A percentile compares a stretch with the other conserved stretches of the same genome.
These are phyloP conservation scores for Coemansia sp. DNA, from an alignment of 192 early-diverging fungal species.

Conservation along the genomic window DNA sequence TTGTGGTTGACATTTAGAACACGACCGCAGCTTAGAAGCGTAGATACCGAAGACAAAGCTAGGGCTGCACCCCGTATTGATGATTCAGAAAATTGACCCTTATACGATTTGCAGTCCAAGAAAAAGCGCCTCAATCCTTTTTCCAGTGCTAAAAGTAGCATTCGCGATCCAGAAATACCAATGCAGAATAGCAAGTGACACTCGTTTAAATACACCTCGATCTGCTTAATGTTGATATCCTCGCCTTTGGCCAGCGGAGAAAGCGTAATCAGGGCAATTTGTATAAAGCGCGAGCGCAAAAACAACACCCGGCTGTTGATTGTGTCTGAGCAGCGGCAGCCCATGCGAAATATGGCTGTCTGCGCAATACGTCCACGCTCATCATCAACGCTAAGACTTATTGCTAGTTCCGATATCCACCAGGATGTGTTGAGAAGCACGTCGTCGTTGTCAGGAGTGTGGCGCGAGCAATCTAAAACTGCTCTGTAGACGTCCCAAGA, in stretches of 20 bases:
- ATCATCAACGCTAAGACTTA: constrained; percentile 29
- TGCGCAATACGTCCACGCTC: constrained; percentile 32
- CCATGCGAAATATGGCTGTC: constrained; percentile 41
- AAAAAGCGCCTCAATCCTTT: constrained; percentile 29
- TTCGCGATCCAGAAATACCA: constrained; percentile 36
- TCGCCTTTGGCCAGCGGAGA: constrained; percentile 26
- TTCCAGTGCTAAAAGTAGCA: constrained; percentile 27
- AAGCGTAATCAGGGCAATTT: constrained; percentile 33
- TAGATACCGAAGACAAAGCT: constrained; percentile 24
- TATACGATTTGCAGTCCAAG: constrained; percentile 16
- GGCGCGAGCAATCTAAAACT: constrained; percentile 43
- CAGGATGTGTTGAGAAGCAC: constrained; percentile 37
- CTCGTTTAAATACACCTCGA: constrained; percentile 44
- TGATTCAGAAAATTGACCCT: constrained; percentile 22
- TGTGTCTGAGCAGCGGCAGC: constrained; percentile 34
- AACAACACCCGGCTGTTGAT: constrained; percentile 33
- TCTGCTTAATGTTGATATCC: constrained; percentile 21
- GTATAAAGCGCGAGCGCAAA: constrained; percentile 40
- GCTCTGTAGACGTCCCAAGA: constrained; percentile 44
- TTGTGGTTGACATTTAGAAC: constrained; percentile 15
- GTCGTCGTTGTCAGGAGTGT: constrained; percentile 38
- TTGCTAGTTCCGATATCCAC: constrained; percentile 40
- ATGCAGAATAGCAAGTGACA: constrained; percentile 28
- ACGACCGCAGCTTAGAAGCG: constrained; percentile 24
- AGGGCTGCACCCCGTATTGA: constrained; percentile 20